Evolutionary conservation across 441 rosid genomes (phyloP).

Genomic region (Populus trichocarpa): DNA sequence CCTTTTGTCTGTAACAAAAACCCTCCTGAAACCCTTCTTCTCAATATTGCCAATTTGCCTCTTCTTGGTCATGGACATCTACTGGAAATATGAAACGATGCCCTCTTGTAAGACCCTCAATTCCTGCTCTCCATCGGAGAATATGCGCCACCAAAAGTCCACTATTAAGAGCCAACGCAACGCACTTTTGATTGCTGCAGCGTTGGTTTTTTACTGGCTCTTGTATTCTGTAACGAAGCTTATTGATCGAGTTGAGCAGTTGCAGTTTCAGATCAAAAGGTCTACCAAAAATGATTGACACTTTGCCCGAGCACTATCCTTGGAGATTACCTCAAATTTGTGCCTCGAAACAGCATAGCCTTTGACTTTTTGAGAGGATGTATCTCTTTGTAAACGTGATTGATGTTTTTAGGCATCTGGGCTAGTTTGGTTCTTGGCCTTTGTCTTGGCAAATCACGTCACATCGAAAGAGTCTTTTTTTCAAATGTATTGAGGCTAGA

Average conservation of each 20-base stretch:
- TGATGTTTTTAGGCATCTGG: too few species aligned
- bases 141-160: slow-evolving; percentile 76
- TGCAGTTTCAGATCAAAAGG: slow-evolving; percentile 60
- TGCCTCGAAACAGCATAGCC: too few species aligned
- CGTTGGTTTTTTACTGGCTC: slow-evolving; percentile 67
- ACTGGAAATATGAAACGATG: slow-evolving; percentile 76
- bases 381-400: too few species aligned
- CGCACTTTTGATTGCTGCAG: slow-evolving; percentile 61
- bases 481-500: too few species aligned
- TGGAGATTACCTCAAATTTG: too few species aligned
- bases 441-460: too few species aligned
- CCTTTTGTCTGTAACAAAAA: slow-evolving; percentile 61
- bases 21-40: slow-evolving; percentile 65
- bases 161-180: slow-evolving; percentile 75
- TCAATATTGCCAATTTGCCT: slow-evolving; percentile 70
- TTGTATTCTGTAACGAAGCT: slow-evolving; percentile 55
- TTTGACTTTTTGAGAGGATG: too few species aligned
- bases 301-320: too few species aligned
- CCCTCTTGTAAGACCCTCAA: slow-evolving; percentile 52
- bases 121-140: slow-evolving; percentile 61
- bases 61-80: slow-evolving; percentile 70
- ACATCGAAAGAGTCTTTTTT: too few species aligned
- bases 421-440: too few species aligned
- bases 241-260: slow-evolving; percentile 54
- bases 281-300: slow-evolving; percentile 40